Base-by-base conservation (phyloP, 352 stramenopile species). In the Aphanomyces cochlioides region DNA sequence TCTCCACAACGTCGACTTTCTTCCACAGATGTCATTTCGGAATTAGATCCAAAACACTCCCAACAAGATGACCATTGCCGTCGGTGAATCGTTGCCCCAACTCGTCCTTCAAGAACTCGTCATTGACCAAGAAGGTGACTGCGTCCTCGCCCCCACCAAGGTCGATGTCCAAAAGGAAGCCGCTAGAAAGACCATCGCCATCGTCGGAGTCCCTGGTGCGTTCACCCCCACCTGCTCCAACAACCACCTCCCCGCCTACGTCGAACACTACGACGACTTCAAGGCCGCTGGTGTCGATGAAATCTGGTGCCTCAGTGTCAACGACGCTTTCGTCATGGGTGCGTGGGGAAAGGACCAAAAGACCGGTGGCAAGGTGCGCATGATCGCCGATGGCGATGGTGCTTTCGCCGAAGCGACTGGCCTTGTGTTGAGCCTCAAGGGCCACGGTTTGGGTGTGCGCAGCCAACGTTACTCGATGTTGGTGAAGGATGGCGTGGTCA, bases 331-430 rank as follows among this genome's bases (percentile, higher is more conserved):
- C 28, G 64, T 70, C 4, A 60, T 70, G 47, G 48, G 64, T n/a
- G 64, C 64, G 54, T 70, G 90, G 74, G 86, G 87, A 50, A 75
- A 67, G 61, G 71, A 87, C 76, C 81, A 78, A n/a, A 50, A 56
- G 7, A 50, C 47, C 4, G 37, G 43, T 5, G 64, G 64, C 7
- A 70, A 70, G 64, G 40, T 70, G 19, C 64, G 64, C 54, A 60
- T 70, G 47, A 61, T 70, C 47, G 63, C 63, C 13, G 56, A 70
- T n/a, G 64, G 64, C 37, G 64, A 70, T 41, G 64, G 40, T 15
- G 50, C 28, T 15, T 61, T 69, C 50, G 48, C 63, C 63, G 59
- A 69, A 47, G 63, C 63, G 19, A 39, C 41, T 10, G 63, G 41
- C 34, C 43, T 69, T 17, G 40, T 34, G 50, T 19, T 69, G 10